phyloP scores from a whole-genome alignment of 1,139 yeast species.

The Protomyces lactucae-debilis region DNA sequence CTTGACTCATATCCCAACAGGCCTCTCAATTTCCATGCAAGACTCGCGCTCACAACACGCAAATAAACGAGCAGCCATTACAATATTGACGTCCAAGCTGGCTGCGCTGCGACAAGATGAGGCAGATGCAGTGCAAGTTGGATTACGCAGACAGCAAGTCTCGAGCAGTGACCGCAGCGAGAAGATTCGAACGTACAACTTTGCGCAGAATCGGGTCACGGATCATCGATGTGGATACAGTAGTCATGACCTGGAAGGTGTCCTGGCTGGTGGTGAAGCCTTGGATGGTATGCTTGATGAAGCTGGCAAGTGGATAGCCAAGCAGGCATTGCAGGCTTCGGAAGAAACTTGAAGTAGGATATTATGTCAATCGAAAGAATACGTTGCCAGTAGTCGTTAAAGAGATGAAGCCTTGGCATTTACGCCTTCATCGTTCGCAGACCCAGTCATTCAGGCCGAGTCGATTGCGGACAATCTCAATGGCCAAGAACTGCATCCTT shows the following conservation, averaged over 20 bases:
- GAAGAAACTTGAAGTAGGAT: background rate
- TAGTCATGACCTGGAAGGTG: slow-evolving; percentile 71
- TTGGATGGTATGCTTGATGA: slow-evolving; percentile 61
- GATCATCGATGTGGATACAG: slow-evolving; percentile 87
- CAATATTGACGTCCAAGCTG: slow-evolving; percentile 70
- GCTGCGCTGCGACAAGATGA: slow-evolving; percentile 74
- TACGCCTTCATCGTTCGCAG: slow-evolving; percentile 33
- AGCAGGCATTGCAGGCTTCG: slow-evolving; percentile 42
- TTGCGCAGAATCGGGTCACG: slow-evolving; percentile 84
- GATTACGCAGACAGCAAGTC: slow-evolving; percentile 74
- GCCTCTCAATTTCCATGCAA: slow-evolving; percentile 82
- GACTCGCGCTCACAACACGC: slow-evolving; percentile 93
- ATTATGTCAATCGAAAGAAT: background rate
- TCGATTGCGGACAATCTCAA: slow-evolving; percentile 90
- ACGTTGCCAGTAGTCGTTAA: too few species aligned
- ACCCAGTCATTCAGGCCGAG: slow-evolving; percentile 92
- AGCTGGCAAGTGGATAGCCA: slow-evolving; percentile 48
- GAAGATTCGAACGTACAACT: slow-evolving; percentile 88
- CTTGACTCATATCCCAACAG: slow-evolving; percentile 86
- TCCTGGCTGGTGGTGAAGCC: slow-evolving; percentile 60
- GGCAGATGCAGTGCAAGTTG: slow-evolving; percentile 60
- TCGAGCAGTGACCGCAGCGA: slow-evolving; percentile 86
- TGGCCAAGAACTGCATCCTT: slow-evolving; percentile 61
- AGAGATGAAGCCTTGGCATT: too few species aligned
- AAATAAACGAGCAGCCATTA: slow-evolving; percentile 91